phyloP scores from a whole-genome alignment of 1,284 basidiomycete genomes.

The Wolfiporia cocos region DNA sequence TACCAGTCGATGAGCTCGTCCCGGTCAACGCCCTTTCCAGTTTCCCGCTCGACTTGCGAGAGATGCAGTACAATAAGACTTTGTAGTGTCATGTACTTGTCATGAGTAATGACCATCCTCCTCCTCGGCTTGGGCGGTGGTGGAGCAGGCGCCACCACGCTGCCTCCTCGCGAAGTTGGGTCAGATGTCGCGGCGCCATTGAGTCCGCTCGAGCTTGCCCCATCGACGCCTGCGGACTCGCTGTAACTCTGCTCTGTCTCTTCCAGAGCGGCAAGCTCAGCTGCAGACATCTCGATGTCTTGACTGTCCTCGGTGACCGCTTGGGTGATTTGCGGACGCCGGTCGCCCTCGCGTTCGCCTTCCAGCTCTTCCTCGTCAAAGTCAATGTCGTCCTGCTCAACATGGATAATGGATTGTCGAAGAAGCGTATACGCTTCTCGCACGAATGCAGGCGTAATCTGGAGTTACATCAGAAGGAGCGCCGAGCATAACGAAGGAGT shows the following conservation, averaged over 20 bases:
- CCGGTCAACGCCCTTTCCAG: constrained; percentile 74
- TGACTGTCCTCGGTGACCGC: constrained; percentile 41
- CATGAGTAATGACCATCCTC: constrained; percentile 91
- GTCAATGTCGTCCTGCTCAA: constrained; percentile 98
- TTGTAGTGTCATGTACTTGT: constrained; percentile 90
- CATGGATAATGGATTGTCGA: constrained; percentile 97
- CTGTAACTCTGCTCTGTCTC: constrained; percentile 47
- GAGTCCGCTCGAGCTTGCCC: constrained; percentile 23
- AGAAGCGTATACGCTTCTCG: constrained; percentile 93
- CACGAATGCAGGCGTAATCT: constrained; percentile 92
- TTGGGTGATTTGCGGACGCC: constrained; percentile 22
- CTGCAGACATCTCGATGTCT: constrained; percentile 62
- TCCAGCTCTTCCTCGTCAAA: constrained; percentile 90
- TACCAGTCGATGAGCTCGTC: constrained; percentile 97
- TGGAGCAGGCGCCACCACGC: constrained; percentile 20
- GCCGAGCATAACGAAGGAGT: constrained; percentile 1
- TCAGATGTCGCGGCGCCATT: constrained; percentile 16
- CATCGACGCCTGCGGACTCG: constrained; percentile 32
- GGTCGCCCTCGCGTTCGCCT: constrained; percentile 40
- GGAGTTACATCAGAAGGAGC: constrained; percentile 3
- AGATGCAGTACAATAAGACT: constrained; percentile 85
- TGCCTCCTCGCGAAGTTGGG: constrained; percentile 29
- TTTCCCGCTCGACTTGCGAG: constrained; percentile 71
- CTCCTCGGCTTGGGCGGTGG: constrained; percentile 43
- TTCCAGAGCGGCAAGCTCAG: constrained; percentile 51